phyloP scores from a whole-genome alignment of 345 rosid species.

The Cochlearia excelsa region DNA sequence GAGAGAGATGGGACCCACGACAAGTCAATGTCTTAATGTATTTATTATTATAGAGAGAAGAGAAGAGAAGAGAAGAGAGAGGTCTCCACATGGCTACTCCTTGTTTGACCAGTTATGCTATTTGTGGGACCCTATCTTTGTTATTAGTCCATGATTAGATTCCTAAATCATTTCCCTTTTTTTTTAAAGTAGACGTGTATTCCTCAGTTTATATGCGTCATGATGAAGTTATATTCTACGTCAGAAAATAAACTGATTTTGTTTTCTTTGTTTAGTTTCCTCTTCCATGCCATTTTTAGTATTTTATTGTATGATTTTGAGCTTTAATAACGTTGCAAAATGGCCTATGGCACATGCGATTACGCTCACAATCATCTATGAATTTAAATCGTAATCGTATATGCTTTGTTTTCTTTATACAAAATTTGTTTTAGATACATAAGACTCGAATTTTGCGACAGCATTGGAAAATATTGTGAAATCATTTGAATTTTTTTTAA shows the following conservation, averaged over 20 bases:
- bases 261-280: too few relatives aligned
- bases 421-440: too few relatives aligned
- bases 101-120: constrained; percentile 24
- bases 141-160: constrained; percentile 33
- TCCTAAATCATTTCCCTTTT: constrained; percentile 17
- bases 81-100: constrained; percentile 37
- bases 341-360: too few relatives aligned
- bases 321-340: too few relatives aligned
- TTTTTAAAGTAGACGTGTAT: constrained; percentile 24
- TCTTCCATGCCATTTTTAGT: too few relatives aligned
- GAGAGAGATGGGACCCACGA: constrained; percentile 23
- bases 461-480: too few relatives aligned
- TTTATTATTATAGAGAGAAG: neutral
- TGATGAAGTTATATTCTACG: constrained; percentile 8
- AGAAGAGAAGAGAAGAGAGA: neutral
- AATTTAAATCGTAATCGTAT: too few relatives aligned
- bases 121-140: constrained; percentile 20
- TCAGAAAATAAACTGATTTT: neutral
- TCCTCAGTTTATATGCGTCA: constrained; percentile 22
- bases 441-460: too few relatives aligned
- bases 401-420: too few relatives aligned
- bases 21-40: constrained; percentile 27
- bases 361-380: too few relatives aligned
- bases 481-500: too few relatives aligned
- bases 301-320: too few relatives aligned